Base-by-base conservation (phyloP, 495 filamentous ascomycete species). In the Aspergillus affinis region DNA sequence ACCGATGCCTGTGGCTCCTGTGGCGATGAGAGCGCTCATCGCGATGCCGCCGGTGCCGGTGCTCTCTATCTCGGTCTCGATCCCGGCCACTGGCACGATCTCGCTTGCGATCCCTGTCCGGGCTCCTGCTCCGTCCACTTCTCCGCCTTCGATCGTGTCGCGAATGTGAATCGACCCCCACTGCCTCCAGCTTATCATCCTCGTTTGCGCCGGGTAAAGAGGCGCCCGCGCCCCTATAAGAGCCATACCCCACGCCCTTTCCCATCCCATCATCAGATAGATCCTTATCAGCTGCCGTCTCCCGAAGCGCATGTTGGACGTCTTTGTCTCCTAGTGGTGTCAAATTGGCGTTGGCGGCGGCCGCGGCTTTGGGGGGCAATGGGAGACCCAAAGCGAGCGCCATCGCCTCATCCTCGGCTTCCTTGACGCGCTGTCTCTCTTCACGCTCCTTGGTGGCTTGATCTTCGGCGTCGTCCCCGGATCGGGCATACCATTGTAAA, bases 321-420 rank as follows among this genome's bases (percentile, higher is more conserved):
- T 75, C 65, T 27, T 66, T 69, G 19, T 64, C 68, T 12, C 78
- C 73, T 18, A 82, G 51, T 2, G 76, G 78, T 6, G 61, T 67
- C 62, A 81, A 51, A 55, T 80, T 78, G 55, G 80, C 74, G 65
- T 82, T 81, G 54, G 66, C 61, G 2, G 66, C 61, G 2, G 61
- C 61, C 4, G 56, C 36, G 12, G 62, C 59, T 45, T 74, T 82
- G 56, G 51, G 64, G 29, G 82, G 82, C 5, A 90, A 77, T 4
- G 91, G 89, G 19, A 95, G 79, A 0, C 94, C 94, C 60, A 98
- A 69, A 0, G 93, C 94, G 49, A 75, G 80, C 10, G 89, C 84
- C 68, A 97, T 83, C 0, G 93, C 94, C 72, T 97, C 95, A 68
- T 93, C 88, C 68, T 98, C 94, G 0, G 88, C 91, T 65, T 96